phyloP scores from a whole-genome alignment of 768 basidiomycete species.

The Jaapia argillacea region DNA sequence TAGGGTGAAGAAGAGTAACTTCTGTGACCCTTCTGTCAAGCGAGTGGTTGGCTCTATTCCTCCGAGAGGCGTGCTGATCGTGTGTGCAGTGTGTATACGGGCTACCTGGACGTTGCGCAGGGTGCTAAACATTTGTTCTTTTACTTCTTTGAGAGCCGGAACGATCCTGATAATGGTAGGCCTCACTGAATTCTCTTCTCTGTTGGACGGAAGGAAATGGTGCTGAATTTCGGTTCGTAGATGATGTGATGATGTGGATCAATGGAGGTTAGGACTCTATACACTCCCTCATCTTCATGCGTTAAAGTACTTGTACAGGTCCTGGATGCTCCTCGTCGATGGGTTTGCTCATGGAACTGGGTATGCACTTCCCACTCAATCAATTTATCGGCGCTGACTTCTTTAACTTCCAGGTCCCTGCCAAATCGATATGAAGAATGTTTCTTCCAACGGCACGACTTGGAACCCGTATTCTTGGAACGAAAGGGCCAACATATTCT shows the following conservation, averaged over 20 bases:
- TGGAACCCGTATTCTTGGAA: constrained; percentile 65
- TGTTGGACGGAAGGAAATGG: not conserved
- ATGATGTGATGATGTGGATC: constrained; percentile 66
- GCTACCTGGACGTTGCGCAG: constrained; percentile 35
- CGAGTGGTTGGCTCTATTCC: constrained; percentile 11
- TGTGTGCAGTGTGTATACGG: constrained; percentile 29
- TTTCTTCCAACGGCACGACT: constrained; percentile 46
- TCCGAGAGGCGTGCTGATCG: not conserved
- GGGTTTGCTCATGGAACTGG: constrained; percentile 53
- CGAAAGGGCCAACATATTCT: constrained; percentile 58
- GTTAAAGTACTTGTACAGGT: constrained; percentile 26
- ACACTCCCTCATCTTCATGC: not conserved
- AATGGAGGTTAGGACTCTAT: constrained; percentile 35
- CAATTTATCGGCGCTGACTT: not conserved
- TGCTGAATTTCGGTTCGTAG: constrained; percentile 14
- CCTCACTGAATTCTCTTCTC: not conserved
- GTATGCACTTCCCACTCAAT: constrained; percentile 12
- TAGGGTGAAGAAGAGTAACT: constrained; percentile 48
- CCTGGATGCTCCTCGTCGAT: constrained; percentile 45
- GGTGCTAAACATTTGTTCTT: constrained; percentile 46
- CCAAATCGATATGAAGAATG: constrained; percentile 44
- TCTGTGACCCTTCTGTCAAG: constrained; percentile 60
- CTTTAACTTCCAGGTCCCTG: constrained; percentile 37
- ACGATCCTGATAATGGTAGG: constrained; percentile 28
- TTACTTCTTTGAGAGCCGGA: constrained; percentile 52